A percentile compares a stretch with the other conserved stretches of the same genome.
Evolutionary conservation across 352 stramenopile species (phyloP).

Genomic region (Phytophthora kernoviae): DNA sequence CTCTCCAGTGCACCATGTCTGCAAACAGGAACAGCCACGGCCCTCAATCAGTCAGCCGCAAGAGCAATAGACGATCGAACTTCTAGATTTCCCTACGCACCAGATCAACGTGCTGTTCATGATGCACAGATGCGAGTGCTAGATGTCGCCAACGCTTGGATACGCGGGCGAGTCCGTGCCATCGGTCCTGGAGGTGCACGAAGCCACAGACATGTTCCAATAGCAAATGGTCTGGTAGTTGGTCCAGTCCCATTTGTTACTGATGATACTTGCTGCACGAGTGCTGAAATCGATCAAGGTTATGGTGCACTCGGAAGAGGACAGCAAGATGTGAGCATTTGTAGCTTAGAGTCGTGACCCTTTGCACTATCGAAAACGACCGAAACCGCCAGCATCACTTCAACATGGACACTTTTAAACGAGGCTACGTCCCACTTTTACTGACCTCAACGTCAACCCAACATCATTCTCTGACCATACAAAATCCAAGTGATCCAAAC

Average conservation of each 20-base stretch:
- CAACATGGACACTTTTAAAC: slow-evolving; percentile 1
- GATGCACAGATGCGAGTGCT: slow-evolving; percentile 60
- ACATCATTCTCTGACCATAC: background rate
- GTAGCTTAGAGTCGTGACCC: too few relatives aligned
- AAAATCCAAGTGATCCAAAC: slow-evolving; percentile 1
- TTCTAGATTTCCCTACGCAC: slow-evolving; percentile 30
- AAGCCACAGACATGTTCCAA: slow-evolving; percentile 55
- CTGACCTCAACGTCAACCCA: background rate
- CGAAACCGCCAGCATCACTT: background rate
- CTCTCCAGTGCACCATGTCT: slow-evolving; percentile 79
- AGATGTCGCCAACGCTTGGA: slow-evolving; percentile 64
- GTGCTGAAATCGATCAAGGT: too few relatives aligned
- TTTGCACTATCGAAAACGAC: background rate
- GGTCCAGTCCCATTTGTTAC: slow-evolving; percentile 26
- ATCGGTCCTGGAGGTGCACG: slow-evolving; percentile 63
- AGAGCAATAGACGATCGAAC: background rate
- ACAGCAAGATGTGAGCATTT: too few relatives aligned
- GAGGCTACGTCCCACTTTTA: background rate
- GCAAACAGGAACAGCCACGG: background rate
- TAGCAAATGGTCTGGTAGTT: slow-evolving; percentile 51
- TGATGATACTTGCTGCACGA: too few relatives aligned
- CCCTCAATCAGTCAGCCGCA: background rate
- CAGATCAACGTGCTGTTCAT: slow-evolving; percentile 54
- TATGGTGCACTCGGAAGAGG: too few relatives aligned
- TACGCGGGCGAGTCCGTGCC: slow-evolving; percentile 51